A percentile compares a stretch with the other conserved stretches of the same genome.
phyloP scores from a whole-genome alignment of 179 eudicot species.

The Patellifolia procumbens region DNA sequence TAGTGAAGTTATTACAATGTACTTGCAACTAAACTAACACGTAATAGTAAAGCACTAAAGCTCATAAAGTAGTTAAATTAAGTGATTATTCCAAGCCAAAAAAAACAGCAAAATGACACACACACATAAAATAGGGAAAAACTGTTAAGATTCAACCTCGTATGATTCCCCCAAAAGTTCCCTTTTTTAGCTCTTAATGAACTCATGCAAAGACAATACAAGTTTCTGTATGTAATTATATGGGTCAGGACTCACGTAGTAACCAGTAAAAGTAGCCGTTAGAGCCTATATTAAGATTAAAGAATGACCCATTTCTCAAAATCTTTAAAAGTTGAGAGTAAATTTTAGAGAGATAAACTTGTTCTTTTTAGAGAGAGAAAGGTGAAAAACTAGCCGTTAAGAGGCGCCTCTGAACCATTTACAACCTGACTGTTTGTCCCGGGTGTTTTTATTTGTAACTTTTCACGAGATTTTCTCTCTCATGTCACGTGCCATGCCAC shows the following conservation, averaged over 20 bases:
- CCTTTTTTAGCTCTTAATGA: background rate
- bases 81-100: background rate
- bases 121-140: too few species aligned
- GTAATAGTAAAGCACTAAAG: background rate
- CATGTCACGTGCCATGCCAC: constrained; percentile 44
- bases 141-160: constrained; percentile 10
- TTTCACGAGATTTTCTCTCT: constrained; percentile 30
- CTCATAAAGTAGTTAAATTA: background rate
- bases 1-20: background rate
- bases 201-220: background rate
- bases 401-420: constrained; percentile 28
- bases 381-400: constrained; percentile 19
- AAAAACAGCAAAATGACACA: constrained; percentile 17
- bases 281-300: background rate
- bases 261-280: constrained; percentile 11
- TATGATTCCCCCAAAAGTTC: constrained; percentile 12
- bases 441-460: constrained; percentile 13
- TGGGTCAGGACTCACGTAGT: background rate
- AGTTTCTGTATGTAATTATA: background rate
- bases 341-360: background rate
- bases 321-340: background rate
- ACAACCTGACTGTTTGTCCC: constrained; percentile 21
- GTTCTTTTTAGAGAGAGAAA: background rate
- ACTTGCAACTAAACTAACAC: background rate
- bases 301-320: background rate